Base-by-base conservation (phyloP, 2,329 filamentous ascomycete species). In the Elsinoe necatrix region DNA sequence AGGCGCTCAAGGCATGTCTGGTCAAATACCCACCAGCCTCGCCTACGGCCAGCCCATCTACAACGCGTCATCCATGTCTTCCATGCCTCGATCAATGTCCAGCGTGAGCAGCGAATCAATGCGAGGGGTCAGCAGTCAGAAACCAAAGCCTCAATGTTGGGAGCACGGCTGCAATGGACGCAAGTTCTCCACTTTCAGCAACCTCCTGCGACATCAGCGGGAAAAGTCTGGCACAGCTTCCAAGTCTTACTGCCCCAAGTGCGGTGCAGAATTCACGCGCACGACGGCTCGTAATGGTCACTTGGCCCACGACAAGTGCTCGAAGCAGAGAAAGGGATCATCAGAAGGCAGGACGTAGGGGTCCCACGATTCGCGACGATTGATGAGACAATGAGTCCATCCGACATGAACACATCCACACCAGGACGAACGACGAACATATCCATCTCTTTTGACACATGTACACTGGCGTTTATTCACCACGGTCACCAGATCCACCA, bases 141-240 rank as follows among this genome's bases (percentile, higher is more conserved):
- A 69, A 35, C 89, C 89, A n/a, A 95, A 95, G 73, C 90, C 91
- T 45, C 89, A 95, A 69, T 96, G 92, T 72, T 97, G 89, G 88
- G 92, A 96, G 60, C 92, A 97, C 67, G 92, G 91, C 9, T 97
- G 92, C 76, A 95, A 96, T 66, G 92, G 92, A 18, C 84, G 91
- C 27, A 88, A 95, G 66, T 97, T 97, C 68, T 95, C 89, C 16
- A 96, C 92, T 2, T 96, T 96, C 69, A 95, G 90, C 80, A 96
- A 96, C 68, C 80, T 96, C 2, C 77, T 96, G 35, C 81, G 92
- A 61, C 92, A 97, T 69, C 91, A 96, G 71, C 82, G 92, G 42
- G 92, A 97, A 72, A 96, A 95, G 71, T 95, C 89, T 0, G 92
- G 92, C 23, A 90, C 91, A 54, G 89, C 91, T 9, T 79, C 87